Evolutionary conservation across 768 basidiomycete genomes (phyloP).

Genomic region (Sarcomyxa edulis): DNA sequence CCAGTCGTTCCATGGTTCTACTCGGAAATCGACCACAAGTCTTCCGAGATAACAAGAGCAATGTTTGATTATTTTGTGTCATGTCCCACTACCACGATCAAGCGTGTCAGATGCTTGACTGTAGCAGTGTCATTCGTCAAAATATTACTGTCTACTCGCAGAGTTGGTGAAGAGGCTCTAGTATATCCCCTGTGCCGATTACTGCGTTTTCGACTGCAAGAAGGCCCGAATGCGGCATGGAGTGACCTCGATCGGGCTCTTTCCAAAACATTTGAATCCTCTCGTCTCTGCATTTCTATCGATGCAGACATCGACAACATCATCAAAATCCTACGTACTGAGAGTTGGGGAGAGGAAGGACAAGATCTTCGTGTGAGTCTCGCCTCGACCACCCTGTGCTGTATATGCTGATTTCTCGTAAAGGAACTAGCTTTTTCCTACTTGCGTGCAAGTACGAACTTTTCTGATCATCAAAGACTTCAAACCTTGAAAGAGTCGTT

Average conservation of each 20-base stretch:
- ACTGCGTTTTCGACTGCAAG: conserved; percentile 39
- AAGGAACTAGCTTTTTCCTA: conserved; percentile 25
- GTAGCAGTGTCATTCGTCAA: conserved; percentile 30
- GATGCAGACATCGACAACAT: conserved; percentile 30
- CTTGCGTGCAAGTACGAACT: conserved; percentile 18
- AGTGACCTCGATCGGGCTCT: conserved; percentile 25
- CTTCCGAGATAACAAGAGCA: conserved; percentile 29
- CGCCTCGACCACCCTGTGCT: background rate
- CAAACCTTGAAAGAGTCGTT: conserved; percentile 14
- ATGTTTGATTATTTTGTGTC: conserved; percentile 38
- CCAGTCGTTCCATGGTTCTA: conserved; percentile 45
- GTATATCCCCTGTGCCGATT: conserved; percentile 30
- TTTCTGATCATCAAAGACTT: conserved; percentile 15
- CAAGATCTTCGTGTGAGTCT: conserved; percentile 25
- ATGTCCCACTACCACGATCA: conserved; percentile 24
- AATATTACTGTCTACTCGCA: conserved; percentile 17
- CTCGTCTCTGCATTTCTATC: conserved; percentile 15
- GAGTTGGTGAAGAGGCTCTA: conserved; percentile 27
- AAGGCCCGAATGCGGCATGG: conserved; percentile 34
- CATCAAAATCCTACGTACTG: conserved; percentile 30
- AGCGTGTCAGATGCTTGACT: conserved; percentile 33
- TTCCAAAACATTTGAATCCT: conserved; percentile 14
- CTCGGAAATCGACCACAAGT: conserved; percentile 33
- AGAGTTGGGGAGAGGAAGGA: conserved; percentile 28
- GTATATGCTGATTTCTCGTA: background rate